phyloP scores from a whole-genome alignment of 108 stramenopile species.

The Skeletonema grethae region DNA sequence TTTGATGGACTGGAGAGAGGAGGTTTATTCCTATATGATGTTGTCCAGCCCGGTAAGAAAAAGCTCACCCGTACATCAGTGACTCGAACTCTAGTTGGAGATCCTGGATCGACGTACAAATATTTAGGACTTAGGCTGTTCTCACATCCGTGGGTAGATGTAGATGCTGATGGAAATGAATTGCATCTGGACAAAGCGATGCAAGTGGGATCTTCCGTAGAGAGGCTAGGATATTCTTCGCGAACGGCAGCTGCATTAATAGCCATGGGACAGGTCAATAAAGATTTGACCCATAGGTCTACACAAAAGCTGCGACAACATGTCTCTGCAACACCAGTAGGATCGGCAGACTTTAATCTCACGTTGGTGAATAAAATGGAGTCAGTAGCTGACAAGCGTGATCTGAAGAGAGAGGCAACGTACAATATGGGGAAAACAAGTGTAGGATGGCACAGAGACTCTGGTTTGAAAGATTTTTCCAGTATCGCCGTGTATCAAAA shows the following conservation, averaged over 20 bases:
- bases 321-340: conserved; percentile 40
- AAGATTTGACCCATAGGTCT: conserved; percentile 40
- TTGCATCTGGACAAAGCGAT: not conserved
- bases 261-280: conserved; percentile 55
- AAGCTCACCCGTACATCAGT: conserved; percentile 75
- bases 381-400: conserved; percentile 42
- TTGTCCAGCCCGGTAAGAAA: conserved; percentile 85
- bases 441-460: conserved; percentile 93
- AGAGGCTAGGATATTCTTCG: conserved; percentile 42
- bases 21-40: conserved; percentile 69
- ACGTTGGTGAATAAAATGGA: conserved; percentile 89
- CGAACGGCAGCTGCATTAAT: conserved; percentile 33
- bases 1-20: conserved; percentile 56
- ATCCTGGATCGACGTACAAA: conserved; percentile 92
- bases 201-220: conserved; percentile 17
- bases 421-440: conserved; percentile 64
- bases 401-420: conserved; percentile 57
- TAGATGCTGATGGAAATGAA: conserved; percentile 35
- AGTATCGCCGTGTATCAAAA: conserved; percentile 82
- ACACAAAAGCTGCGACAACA: conserved; percentile 24
- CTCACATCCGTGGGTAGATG: conserved; percentile 85
- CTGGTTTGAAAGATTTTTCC: conserved; percentile 67
- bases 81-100: conserved; percentile 75
- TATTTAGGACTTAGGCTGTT: conserved; percentile 91
- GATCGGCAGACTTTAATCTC: conserved; percentile 67